Base-by-base conservation (phyloP, 352 stramenopile species). In the Phytophthora brassicae region DNA sequence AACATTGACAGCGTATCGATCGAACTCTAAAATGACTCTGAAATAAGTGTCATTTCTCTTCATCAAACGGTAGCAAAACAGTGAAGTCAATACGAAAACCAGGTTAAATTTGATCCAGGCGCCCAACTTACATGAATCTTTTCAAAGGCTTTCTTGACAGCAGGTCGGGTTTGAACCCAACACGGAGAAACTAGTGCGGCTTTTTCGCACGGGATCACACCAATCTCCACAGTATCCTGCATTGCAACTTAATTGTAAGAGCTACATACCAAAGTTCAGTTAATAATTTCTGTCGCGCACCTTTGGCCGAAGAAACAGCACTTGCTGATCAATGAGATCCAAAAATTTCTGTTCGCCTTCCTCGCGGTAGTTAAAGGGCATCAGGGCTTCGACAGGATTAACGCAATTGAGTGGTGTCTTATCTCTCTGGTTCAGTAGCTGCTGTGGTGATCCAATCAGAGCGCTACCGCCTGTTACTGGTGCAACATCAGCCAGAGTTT, bases 321-420 rank as follows among this genome's bases (percentile, higher is more conserved):
- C 46, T 22, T 68, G 41, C 0, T 72, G 45, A 59, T 93, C 77
- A 12, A 93, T 69, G 17, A 91, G 53, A 33, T 86, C 56, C 17
- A 93, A 42, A 23, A 93, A 91, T 46, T 83, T 88, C 29, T 72
- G 56, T 23, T 91, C 81, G 3, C 81, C 77, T 28, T 86, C 77
- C 28, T 70, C 39, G 0, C 71, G 76, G 28, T 84, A 68, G 3
- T 88, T 77, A 56, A 91, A 91, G 13, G 79, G 77, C 33, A 89
- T 23, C 22, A 93, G 31, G 13, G 80, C 80, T 20, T 89, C 69
- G 0, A 93, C 75, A 2, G 77, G 68, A 14, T 64, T 68, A 2
- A 75, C 79, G 24, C 81, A 89, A 49, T 88, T 77, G 0, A 65
- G 9, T 20, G 80, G 78, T 0, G 61, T 58, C 20, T 73, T 74